Percentiles rank a stretch among this genome's conserved stretches.
These are phyloP conservation scores for Gillenia trifoliata DNA, from an alignment of 306 rosid species.

Conservation along the genomic window DNA sequence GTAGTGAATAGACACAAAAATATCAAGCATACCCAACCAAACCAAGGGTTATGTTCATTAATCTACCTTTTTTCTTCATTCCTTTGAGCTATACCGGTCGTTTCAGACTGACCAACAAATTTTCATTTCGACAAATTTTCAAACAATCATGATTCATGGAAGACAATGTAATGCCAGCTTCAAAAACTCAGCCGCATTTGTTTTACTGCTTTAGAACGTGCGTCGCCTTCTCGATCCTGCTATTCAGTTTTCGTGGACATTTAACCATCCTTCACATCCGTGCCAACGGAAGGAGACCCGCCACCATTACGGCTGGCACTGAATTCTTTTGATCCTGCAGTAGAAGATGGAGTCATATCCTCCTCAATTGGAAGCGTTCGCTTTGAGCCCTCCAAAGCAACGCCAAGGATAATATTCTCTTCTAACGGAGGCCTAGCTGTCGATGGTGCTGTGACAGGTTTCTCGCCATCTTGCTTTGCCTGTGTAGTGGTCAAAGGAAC, in stretches of 20 bases:
- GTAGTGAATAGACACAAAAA: too few species aligned
- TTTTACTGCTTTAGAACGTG: constrained; percentile 22
- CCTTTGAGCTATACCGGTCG: neutral
- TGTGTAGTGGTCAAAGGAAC: constrained; percentile 29
- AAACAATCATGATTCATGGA: constrained; percentile 22
- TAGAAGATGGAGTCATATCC: constrained; percentile 39
- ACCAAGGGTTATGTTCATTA: too few species aligned
- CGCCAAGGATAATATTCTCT: constrained; percentile 89
- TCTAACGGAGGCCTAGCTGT: constrained; percentile 50
- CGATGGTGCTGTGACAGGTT: constrained; percentile 32
- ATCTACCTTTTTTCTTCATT: neutral
- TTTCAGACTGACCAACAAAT: neutral
- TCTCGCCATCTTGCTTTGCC: constrained; percentile 60
- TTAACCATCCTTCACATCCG: constrained; percentile 57
- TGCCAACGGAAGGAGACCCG: constrained; percentile 40
- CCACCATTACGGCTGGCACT: constrained; percentile 48
- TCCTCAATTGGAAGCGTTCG: constrained; percentile 90
- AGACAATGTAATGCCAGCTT: constrained; percentile 46
- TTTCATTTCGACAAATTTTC: constrained; percentile 10
- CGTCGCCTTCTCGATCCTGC: constrained; percentile 23
- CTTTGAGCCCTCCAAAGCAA: constrained; percentile 93
- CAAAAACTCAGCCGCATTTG: constrained; percentile 53
- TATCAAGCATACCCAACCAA: too few species aligned
- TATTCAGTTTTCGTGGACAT: constrained; percentile 37
- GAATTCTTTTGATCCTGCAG: constrained; percentile 55